Evolutionary conservation across 2,329 filamentous ascomycete genomes (phyloP).

Genomic region (Venturia asperata): DNA sequence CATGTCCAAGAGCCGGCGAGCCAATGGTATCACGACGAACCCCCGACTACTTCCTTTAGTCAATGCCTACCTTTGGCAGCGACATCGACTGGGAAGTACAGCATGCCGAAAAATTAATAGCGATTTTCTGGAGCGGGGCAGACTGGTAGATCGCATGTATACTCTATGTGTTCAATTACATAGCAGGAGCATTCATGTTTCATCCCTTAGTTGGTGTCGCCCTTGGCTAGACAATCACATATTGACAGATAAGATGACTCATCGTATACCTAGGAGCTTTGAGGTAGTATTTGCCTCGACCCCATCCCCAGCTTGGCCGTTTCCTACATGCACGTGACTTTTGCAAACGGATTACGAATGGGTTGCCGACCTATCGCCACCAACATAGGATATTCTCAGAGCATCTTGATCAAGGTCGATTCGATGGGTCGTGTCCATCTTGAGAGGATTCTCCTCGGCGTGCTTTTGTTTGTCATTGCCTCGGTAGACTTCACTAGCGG

Average conservation of each 20-base stretch:
- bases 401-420: too few species aligned
- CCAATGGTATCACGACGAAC: conserved; percentile 96
- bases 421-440: too few species aligned
- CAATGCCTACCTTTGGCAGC: not conserved
- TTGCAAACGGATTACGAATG: too few species aligned
- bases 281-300: not conserved
- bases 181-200: conserved; percentile 9
- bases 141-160: conserved; percentile 7
- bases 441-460: too few species aligned
- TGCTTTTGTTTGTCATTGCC: too few species aligned
- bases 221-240: not conserved
- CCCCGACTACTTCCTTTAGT: conserved; percentile 95
- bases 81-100: not conserved
- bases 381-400: too few species aligned
- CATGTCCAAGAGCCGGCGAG: conserved; percentile 92
- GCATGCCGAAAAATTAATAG: not conserved
- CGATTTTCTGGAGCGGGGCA: conserved; percentile 5
- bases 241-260: conserved; percentile 1
- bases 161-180: not conserved
- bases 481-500: too few species aligned
- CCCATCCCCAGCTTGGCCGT: too few species aligned
- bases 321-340: too few species aligned
- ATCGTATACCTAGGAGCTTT: not conserved
- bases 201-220: not conserved
- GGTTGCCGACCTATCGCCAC: too few species aligned